Evolutionary conservation across 345 rosid species (phyloP).

Genomic region (Eucalyptus guilfoylei): DNA sequence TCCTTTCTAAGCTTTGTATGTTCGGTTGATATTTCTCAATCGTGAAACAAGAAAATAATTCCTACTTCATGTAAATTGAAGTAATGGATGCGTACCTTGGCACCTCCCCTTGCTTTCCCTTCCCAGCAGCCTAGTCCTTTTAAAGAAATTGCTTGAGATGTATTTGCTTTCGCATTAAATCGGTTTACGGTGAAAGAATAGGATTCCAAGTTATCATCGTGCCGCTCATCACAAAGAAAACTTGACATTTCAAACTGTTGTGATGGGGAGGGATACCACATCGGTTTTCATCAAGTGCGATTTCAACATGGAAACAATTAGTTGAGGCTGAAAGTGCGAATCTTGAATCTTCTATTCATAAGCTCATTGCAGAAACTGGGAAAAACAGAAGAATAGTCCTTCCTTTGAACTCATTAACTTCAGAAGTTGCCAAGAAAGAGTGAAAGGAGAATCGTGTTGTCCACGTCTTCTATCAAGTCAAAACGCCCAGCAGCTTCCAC

Average conservation of each 20-base stretch:
- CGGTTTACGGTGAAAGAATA: background rate
- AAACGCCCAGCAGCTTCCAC: background rate
- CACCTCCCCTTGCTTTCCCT: background rate
- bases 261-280: background rate
- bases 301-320: no score
- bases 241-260: background rate
- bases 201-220: background rate
- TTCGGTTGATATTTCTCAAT: background rate
- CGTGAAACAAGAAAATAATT: background rate
- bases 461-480: background rate
- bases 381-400: background rate
- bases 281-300: background rate
- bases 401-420: background rate
- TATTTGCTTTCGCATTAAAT: background rate
- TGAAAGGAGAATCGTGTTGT: background rate
- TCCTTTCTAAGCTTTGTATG: background rate
- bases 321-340: background rate
- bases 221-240: background rate
- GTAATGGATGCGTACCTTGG: background rate
- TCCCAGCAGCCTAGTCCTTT: background rate
- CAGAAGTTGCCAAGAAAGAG: background rate
- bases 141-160: background rate
- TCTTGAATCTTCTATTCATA: background rate
- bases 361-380: background rate
- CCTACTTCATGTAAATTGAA: background rate